Conservation (phyloP, 2,329 filamentous ascomycete genomes). For the Orbilia oligospora region DNA sequence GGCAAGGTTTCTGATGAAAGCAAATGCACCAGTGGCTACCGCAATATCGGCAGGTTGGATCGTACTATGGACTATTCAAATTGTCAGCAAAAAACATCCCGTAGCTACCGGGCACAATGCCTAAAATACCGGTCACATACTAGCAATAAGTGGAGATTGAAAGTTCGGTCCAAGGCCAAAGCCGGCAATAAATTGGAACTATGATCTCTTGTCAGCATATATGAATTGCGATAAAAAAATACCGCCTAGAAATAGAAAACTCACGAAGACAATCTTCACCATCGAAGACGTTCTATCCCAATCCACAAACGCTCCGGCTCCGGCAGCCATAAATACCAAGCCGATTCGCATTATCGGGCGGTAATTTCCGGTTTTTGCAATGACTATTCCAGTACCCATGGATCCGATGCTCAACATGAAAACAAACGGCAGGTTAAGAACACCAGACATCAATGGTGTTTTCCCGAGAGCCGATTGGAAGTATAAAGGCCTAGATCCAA, state of each 20-base stretch:
- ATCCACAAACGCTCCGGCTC: conserved; percentile 76
- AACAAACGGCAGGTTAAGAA: conserved; percentile 76
- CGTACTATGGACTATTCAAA: conserved; percentile 71
- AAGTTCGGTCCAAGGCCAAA: conserved; percentile 63
- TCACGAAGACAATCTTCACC: conserved; percentile 73
- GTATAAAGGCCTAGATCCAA: conserved; percentile 67
- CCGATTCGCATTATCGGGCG: conserved; percentile 72
- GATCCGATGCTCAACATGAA: conserved; percentile 69
- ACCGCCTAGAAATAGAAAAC: conserved; percentile 67
- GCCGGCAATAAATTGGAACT: conserved; percentile 63
- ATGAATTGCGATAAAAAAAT: neutral
- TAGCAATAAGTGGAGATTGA: conserved; percentile 64
- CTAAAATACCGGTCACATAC: conserved; percentile 12
- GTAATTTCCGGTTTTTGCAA: conserved; percentile 78
- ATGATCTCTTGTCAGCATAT: neutral
- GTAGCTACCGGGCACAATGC: neutral
- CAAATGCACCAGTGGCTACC: conserved; percentile 75
- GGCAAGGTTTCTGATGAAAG: conserved; percentile 74
- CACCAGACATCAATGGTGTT: conserved; percentile 74
- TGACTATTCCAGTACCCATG: conserved; percentile 69
- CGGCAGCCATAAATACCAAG: conserved; percentile 74
- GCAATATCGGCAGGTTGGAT: conserved; percentile 75
- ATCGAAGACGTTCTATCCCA: conserved; percentile 73
- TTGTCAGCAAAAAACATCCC: neutral
- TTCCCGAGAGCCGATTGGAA: conserved; percentile 78